phyloP scores from a whole-genome alignment of 352 stramenopile species.

The Thraustochytrium sp. region DNA sequence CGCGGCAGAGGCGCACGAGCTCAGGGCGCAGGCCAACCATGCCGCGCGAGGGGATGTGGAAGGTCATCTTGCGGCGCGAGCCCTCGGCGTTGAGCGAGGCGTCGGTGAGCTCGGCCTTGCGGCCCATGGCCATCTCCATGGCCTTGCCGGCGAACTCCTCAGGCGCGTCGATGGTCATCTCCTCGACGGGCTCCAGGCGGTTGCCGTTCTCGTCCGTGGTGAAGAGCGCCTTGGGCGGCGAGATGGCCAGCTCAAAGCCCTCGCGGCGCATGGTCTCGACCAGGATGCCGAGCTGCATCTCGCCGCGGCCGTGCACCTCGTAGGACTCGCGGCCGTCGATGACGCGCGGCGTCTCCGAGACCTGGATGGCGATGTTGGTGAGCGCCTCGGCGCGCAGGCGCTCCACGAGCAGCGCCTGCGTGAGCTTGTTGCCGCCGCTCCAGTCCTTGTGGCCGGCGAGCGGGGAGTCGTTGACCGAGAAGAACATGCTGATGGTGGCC shows the following conservation, averaged over 20 bases:
- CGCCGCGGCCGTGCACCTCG: constrained; percentile 88
- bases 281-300: constrained; percentile 95
- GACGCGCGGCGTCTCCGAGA: background rate
- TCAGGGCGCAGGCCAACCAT: constrained; percentile 93
- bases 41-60: constrained; percentile 89
- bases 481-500: constrained; percentile 95
- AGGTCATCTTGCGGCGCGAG: constrained; percentile 75
- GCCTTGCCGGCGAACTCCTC: constrained; percentile 88
- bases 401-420: constrained; percentile 85
- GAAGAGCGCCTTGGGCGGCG: constrained; percentile 89
- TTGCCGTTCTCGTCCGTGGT: constrained; percentile 69
- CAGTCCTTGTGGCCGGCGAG: constrained; percentile 81
- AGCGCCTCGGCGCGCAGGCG: constrained; percentile 87
- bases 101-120: constrained; percentile 83
- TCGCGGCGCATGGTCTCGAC: constrained; percentile 97
- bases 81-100: constrained; percentile 63
- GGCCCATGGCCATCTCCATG: constrained; percentile 90
- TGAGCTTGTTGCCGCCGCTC: constrained; percentile 86
- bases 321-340: constrained; percentile 60
- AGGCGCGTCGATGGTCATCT: constrained; percentile 92
- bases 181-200: constrained; percentile 77
- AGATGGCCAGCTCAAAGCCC: constrained; percentile 96
- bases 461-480: constrained; percentile 93
- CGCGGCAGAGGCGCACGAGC: constrained; percentile 88
- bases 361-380: constrained; percentile 86